phyloP scores from a whole-genome alignment of 495 filamentous ascomycete genomes.

The Aspergillus mulundensis region DNA sequence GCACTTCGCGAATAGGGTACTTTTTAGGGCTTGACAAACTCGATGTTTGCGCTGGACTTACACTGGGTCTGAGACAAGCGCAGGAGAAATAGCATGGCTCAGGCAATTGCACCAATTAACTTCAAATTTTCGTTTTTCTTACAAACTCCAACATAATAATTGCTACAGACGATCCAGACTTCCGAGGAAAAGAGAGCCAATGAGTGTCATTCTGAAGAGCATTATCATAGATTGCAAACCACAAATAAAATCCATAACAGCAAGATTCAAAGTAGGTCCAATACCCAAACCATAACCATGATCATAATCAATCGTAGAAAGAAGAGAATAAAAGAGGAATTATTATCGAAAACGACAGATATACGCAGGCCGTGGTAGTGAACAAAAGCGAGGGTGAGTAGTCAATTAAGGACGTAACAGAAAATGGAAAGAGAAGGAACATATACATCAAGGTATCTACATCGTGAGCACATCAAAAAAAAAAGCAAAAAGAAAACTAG shows the following conservation, averaged over 20 bases:
- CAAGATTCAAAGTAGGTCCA: not conserved
- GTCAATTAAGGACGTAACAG: conserved; percentile 9
- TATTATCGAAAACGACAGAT: conserved; percentile 1
- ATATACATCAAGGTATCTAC: conserved; percentile 24
- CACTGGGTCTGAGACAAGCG: not conserved
- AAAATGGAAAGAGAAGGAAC: conserved; percentile 15
- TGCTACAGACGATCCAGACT: no score
- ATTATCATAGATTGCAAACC: not conserved
- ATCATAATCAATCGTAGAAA: not conserved
- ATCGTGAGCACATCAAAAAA: conserved; percentile 20
- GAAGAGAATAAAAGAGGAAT: not conserved
- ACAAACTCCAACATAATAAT: no score
- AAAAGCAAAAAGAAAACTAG: not conserved
- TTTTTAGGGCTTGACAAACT: not conserved
- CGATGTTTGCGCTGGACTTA: not conserved
- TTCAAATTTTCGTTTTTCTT: no score
- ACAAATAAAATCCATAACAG: not conserved
- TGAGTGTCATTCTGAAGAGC: conserved; percentile 11
- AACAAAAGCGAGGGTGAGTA: not conserved
- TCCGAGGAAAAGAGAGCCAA: not conserved
- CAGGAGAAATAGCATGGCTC: no score
- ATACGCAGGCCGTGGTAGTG: conserved; percentile 14
- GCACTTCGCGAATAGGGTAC: not conserved
- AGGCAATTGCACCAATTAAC: no score
- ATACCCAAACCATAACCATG: not conserved